These are phyloP conservation scores for Tolypocladium guangdongense DNA, from an alignment of 2,329 filamentous ascomycete species.

Conservation along the genomic window DNA sequence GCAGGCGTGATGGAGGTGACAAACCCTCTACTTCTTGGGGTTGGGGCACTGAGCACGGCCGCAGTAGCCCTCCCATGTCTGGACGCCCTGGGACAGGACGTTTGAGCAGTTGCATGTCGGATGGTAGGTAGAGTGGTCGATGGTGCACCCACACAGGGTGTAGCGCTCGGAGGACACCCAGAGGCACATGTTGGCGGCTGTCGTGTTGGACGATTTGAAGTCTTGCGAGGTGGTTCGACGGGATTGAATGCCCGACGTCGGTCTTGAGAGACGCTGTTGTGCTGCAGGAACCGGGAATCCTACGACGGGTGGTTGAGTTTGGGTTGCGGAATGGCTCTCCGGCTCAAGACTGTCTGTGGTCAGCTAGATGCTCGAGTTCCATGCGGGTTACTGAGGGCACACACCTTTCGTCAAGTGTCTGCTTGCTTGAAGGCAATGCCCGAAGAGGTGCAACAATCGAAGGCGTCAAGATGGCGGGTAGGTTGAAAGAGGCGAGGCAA, in stretches of 20 bases:
- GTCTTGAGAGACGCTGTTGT: background rate
- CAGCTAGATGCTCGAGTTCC: constrained; percentile 1
- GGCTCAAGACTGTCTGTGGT: constrained; percentile 1
- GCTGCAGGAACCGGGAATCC: too few species aligned
- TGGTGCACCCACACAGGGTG: constrained; percentile 20
- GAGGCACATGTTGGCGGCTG: constrained; percentile 20
- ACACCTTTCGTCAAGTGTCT: background rate
- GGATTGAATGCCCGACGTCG: background rate
- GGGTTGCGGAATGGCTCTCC: background rate
- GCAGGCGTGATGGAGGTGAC: background rate
- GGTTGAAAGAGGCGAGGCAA: background rate
- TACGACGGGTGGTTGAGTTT: too few species aligned
- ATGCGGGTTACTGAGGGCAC: background rate
- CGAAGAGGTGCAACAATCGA: background rate
- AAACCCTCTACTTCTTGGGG: constrained; percentile 5
- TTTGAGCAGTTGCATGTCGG: constrained; percentile 18
- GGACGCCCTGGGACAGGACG: constrained; percentile 15
- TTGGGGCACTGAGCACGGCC: constrained; percentile 19
- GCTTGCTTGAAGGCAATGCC: background rate
- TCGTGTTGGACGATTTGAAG: background rate
- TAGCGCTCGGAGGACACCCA: constrained; percentile 21
- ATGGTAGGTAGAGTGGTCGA: constrained; percentile 11
- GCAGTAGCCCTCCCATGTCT: constrained; percentile 22
- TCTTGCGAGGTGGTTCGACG: background rate
- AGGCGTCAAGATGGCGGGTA: background rate